phyloP scores from a whole-genome alignment of 1,284 basidiomycete species.

The Trichosporon sp. region DNA sequence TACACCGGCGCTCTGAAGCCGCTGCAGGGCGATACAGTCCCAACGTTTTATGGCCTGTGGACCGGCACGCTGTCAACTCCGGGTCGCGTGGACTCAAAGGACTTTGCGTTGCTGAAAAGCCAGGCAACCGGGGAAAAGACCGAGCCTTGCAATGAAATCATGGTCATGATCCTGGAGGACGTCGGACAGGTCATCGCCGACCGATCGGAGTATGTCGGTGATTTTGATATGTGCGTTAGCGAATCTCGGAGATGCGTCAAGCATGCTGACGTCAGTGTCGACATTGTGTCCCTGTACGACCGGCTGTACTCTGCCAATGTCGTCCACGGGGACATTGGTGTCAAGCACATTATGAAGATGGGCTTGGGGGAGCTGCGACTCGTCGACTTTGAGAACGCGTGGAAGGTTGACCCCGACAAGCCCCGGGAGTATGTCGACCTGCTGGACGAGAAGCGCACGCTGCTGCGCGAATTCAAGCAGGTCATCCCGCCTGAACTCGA shows the following conservation, averaged over 20 bases:
- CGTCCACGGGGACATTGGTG: conserved; percentile 22
- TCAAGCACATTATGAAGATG: conserved; percentile 18
- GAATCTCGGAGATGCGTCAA: neutral
- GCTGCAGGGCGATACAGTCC: conserved; percentile 21
- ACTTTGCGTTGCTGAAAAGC: neutral
- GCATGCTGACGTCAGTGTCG: conserved; percentile 18
- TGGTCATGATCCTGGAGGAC: conserved; percentile 23
- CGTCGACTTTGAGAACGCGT: conserved; percentile 20
- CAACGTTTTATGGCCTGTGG: conserved; percentile 21
- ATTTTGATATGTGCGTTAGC: neutral
- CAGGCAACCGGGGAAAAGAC: neutral
- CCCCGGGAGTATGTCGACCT: conserved; percentile 19
- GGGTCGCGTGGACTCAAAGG: neutral
- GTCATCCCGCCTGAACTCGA: conserved; percentile 15
- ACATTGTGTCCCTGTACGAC: conserved; percentile 16
- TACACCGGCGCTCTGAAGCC: conserved; percentile 12
- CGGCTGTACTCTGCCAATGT: conserved; percentile 21
- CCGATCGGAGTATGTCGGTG: neutral
- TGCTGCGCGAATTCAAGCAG: conserved; percentile 23
- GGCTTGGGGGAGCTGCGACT: neutral
- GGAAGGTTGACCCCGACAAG: conserved; percentile 17
- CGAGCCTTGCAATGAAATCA: neutral
- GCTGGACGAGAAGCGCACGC: conserved; percentile 20
- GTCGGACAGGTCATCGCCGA: conserved; percentile 19
- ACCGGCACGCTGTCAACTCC: neutral